Evolutionary conservation across 2,329 filamentous ascomycete genomes (phyloP), one percentile per base, ranked within the genome.

Genomic region (Fusarium miscanthi): DNA sequence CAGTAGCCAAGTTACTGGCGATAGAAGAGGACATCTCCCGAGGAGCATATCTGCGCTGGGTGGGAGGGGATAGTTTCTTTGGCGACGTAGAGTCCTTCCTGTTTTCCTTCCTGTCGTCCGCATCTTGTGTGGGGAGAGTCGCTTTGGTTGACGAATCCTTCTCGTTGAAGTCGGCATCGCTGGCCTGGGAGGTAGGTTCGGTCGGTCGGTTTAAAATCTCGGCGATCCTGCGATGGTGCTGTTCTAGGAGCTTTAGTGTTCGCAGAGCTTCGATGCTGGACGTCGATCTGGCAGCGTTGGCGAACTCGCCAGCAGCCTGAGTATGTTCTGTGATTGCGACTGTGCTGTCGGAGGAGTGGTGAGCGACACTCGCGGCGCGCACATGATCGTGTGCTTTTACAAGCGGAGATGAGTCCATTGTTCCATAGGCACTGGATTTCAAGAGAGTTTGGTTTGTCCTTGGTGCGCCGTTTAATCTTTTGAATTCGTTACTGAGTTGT

Each of bases 261-360:
- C 96, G 90, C 54, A 97, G 83, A 19, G 95, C 95, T 86, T 97
- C 87, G 70, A 87, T 80, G 78, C 86, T 89, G 43, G 85, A 86
- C 12, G 94, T 97, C 52, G 84, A 88, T 69, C 90, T 88, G n/a
- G 93, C 91, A 35, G 94, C 95, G 68, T 92, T 91, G 68, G 94
- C 91, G 81, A 97, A 98, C 80, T 97, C 94, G 72, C 91, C 92
- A 5, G 96, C 95, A 41, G 96, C 96, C 63, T 93, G 87, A 59
- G 95, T 91, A 82, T 98, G 95, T 81, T 97, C 93, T 78, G 92
- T 93, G 78, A 94, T 93, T 70, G 95, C 95, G 52, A 93, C 91
- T 11, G 92, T 92, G 62, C 93, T 93, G 79, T 96, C 91, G 61
- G 86, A 87, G 49, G 93, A 91, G 78, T 94, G 90, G 30, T 87